Evolutionary conservation across 768 basidiomycete genomes (phyloP).

Genomic region (Gloeostereum incarnatum): DNA sequence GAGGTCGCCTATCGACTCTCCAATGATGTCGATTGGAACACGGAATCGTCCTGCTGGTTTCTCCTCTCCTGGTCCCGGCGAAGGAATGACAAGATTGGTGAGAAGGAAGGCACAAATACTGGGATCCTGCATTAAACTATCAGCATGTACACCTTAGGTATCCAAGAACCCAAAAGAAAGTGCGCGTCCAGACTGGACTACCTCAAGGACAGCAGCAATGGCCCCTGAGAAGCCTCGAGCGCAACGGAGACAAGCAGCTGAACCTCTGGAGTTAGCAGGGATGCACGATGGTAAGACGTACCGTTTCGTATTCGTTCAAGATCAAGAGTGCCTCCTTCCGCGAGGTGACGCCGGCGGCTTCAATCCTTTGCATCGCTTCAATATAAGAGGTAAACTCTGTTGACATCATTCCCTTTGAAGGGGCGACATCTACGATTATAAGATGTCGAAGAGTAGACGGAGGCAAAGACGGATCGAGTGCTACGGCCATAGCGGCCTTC

Average conservation of each 20-base stretch:
- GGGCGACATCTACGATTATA: constrained; percentile 79
- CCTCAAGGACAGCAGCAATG: no score
- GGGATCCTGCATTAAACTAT: constrained; percentile 64
- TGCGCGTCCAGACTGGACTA: no score
- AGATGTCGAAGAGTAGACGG: constrained; percentile 38
- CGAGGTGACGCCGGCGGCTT: constrained; percentile 43
- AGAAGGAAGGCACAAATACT: constrained; percentile 74
- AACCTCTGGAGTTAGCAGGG: background rate
- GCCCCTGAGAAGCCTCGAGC: no score
- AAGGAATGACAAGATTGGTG: constrained; percentile 58
- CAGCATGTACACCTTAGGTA: no score
- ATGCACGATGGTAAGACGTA: constrained; percentile 17
- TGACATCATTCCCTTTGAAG: constrained; percentile 46
- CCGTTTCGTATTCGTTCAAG: constrained; percentile 54
- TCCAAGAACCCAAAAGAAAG: no score
- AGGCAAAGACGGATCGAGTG: constrained; percentile 36
- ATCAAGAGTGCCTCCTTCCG: constrained; percentile 65
- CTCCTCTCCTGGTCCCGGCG: constrained; percentile 15
- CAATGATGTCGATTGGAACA: constrained; percentile 63
- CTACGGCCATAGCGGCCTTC: constrained; percentile 70
- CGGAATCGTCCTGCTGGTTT: constrained; percentile 71
- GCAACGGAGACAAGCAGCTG: no score
- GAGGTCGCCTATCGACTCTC: constrained; percentile 50
- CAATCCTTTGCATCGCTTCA: constrained; percentile 66
- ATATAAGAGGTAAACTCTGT: constrained; percentile 61